Evolutionary conservation across 202 grass and related monocot genomes (phyloP), one percentile per base, ranked within the genome.

Genomic region (Tripidium arundinaceum): DNA sequence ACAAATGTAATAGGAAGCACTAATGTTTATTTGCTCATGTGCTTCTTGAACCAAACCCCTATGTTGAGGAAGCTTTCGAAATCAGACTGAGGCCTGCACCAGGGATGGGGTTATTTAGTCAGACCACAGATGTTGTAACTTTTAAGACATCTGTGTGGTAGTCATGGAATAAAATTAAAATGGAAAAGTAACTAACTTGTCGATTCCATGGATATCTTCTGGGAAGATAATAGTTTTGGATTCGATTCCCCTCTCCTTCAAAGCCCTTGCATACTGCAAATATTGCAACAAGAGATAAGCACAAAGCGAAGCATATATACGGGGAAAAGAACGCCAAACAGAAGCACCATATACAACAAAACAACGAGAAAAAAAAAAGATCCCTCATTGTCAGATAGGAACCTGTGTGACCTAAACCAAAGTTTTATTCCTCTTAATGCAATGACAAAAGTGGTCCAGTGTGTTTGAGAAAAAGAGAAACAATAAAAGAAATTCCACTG

Each of bases 41-140:
- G 76, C 85, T 94, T 92, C 86, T 94, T 98, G 80, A 98, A 98
- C 92, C 95, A 98, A 79, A 98, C 92, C 33, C 95, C 92, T 82
- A 98, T 89, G 70, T 98, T 98, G 40, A 98, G 83, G 79, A 94
- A 98, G 81, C 91, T 86, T 63, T 98, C 94, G 1, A 87, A 98
- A 91, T 93, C 92, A 54, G 92, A 94, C 38, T 91, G 90, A 24
- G 95, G 92, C 86, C 95, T 98, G 83, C 62, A 86, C 24, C n/a
- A 81, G 60, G 67, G 72, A 79, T n/a, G 46, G 54, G 24, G 18
- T 87, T 73, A 74, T 47, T 14, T 16, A 80, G 76, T 64, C 16
- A 71, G 66, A 73, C 66, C 25, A 57, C 8, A 46, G 75, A 54
- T 72, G 49, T 47, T 75, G 26, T 19, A 29, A 50, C 8, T 72